Conservation (phyloP, 306 rosid species). For the Prunus kanzakura region DNA sequence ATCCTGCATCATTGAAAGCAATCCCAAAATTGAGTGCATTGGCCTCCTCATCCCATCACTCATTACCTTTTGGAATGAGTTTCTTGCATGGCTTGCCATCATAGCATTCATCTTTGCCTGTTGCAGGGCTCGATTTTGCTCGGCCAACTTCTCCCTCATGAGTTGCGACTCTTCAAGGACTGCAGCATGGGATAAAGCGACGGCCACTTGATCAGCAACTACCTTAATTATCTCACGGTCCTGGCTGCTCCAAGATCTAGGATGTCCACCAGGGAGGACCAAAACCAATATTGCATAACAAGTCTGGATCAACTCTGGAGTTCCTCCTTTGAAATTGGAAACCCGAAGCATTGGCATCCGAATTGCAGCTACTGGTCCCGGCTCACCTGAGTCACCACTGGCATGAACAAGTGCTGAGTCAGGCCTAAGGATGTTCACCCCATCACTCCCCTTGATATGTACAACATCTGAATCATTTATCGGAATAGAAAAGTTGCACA, state of each 20-base stretch:
- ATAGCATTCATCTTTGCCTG: slow-evolving; percentile 79
- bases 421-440: slow-evolving; percentile 55
- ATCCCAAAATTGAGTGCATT: slow-evolving; percentile 92
- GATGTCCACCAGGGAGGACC: slow-evolving; percentile 79
- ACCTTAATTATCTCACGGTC: slow-evolving; percentile 93
- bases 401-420: slow-evolving; percentile 76
- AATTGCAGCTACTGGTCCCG: slow-evolving; percentile 88
- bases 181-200: slow-evolving; percentile 98
- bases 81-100: slow-evolving; percentile 99
- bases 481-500: slow-evolving; percentile 50
- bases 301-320: slow-evolving; percentile 81
- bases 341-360: slow-evolving; percentile 99
- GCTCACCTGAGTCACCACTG: slow-evolving; percentile 53
- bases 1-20: slow-evolving; percentile 83
- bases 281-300: slow-evolving; percentile 86
- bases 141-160: slow-evolving; percentile 94
- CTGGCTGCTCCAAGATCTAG: slow-evolving; percentile 81
- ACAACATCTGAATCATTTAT: slow-evolving; percentile 68
- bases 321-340: slow-evolving; percentile 89
- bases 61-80: slow-evolving; percentile 91
- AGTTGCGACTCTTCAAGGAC: slow-evolving; percentile 98
- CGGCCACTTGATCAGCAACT: slow-evolving; percentile 99
- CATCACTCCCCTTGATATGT: slow-evolving; percentile 57
- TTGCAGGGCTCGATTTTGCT: slow-evolving; percentile 93
- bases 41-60: slow-evolving; percentile 99